Evolutionary conservation across 83 land plant species (phyloP).

Genomic region (Diphasiastrum complanatum): DNA sequence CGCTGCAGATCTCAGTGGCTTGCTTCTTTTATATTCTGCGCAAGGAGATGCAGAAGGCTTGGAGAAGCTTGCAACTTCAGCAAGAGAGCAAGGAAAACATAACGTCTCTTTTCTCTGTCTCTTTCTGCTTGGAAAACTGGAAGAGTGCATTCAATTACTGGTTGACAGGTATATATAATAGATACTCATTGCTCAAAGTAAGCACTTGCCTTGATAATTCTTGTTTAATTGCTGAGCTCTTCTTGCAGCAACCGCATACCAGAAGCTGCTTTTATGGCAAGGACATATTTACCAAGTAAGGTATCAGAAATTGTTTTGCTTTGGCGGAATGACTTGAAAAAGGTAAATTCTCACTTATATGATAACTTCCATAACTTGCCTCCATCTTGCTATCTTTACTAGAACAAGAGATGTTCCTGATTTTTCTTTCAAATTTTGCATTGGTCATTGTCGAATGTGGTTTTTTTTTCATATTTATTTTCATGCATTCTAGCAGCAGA

Average conservation of each 20-base stretch:
- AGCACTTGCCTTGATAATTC: not conserved
- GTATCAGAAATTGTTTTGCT: conserved; percentile 73
- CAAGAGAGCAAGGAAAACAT: conserved; percentile 85
- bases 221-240: conserved; percentile 2
- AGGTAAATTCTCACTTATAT: no score
- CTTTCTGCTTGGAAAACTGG: conserved; percentile 86
- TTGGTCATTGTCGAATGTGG: no score
- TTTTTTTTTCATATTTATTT: no score
- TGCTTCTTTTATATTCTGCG: conserved; percentile 82
- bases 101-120: conserved; percentile 94
- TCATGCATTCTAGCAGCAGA: no score
- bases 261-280: conserved; percentile 97
- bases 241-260: conserved; percentile 90
- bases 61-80: conserved; percentile 56
- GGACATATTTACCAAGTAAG: conserved; percentile 95
- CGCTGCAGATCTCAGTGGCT: conserved; percentile 90
- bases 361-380: no score
- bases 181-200: no score
- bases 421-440: no score
- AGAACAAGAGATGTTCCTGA: no score
- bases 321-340: conserved; percentile 86
- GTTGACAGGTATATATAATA: conserved; percentile 57
- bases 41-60: conserved; percentile 90
- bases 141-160: conserved; percentile 84
- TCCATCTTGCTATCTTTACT: no score